Evolutionary conservation across 148 eudicot species (phyloP).

Genomic region (Rheum nobile): DNA sequence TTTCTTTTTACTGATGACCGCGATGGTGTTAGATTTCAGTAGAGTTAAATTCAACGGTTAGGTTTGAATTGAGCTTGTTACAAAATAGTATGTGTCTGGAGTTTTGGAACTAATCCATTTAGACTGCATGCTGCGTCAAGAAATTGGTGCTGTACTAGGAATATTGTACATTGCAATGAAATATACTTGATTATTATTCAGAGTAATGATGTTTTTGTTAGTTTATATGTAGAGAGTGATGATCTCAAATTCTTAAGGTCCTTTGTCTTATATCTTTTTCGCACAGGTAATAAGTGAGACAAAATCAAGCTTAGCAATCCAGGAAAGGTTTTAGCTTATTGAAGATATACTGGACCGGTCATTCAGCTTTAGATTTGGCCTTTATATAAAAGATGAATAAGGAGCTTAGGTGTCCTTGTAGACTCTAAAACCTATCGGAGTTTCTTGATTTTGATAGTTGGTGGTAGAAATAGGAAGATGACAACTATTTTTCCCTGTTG

Average conservation of each 20-base stretch:
- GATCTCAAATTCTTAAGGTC: background rate
- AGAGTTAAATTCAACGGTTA: background rate
- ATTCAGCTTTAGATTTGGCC: background rate
- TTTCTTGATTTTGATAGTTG: background rate
- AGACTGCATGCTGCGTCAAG: background rate
- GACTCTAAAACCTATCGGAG: background rate
- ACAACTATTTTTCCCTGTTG: background rate
- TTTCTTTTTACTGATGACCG: too few relatives aligned
- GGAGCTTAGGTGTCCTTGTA: background rate
- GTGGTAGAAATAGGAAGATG: background rate
- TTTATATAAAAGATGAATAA: background rate
- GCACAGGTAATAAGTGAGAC: background rate
- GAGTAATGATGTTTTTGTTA: background rate
- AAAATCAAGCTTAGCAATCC: background rate
- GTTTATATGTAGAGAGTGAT: background rate
- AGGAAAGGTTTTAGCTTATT: background rate
- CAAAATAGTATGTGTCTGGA: background rate
- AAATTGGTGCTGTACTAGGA: background rate
- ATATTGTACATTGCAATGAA: background rate
- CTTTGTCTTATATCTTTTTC: background rate
- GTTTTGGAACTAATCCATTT: background rate
- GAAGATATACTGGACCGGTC: background rate
- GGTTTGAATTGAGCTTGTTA: background rate
- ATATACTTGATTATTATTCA: background rate
- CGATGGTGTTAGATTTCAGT: background rate